Evolutionary conservation across 768 basidiomycete genomes (phyloP).

Genomic region (Tricholoma flavovirens): DNA sequence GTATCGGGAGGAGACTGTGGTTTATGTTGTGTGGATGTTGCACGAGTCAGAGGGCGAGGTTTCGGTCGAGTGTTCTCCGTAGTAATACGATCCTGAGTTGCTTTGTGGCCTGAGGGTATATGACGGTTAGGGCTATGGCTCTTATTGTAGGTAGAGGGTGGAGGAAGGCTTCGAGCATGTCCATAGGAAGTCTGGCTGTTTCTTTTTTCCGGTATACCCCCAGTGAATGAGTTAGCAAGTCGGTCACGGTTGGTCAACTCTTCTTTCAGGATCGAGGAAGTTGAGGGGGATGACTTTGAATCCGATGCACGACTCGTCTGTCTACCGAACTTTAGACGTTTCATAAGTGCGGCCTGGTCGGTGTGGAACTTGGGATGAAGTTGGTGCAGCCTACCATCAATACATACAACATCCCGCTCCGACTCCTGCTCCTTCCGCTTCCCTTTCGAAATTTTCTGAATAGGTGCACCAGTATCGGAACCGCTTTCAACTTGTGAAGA

Average conservation of each 20-base stretch:
- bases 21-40: background rate
- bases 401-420: background rate
- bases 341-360: too few species aligned
- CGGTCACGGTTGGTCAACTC: background rate
- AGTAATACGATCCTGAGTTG: background rate
- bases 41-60: slow-evolving; percentile 9
- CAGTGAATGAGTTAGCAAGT: background rate
- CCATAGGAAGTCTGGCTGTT: background rate
- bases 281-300: background rate
- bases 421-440: background rate
- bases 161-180: background rate
- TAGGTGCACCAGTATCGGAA: background rate
- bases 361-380: background rate
- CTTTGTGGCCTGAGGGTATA: background rate
- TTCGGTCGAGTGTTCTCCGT: slow-evolving; percentile 9
- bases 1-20: slow-evolving; percentile 1
- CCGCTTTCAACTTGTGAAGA: background rate
- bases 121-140: background rate
- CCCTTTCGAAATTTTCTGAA: background rate
- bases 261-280: background rate
- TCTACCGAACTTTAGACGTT: background rate
- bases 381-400: background rate
- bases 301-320: background rate
- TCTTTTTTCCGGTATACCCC: background rate
- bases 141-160: background rate